Evolutionary conservation across 2,329 filamentous ascomycete genomes (phyloP).

Genomic region (Colletotrichum limetticola): DNA sequence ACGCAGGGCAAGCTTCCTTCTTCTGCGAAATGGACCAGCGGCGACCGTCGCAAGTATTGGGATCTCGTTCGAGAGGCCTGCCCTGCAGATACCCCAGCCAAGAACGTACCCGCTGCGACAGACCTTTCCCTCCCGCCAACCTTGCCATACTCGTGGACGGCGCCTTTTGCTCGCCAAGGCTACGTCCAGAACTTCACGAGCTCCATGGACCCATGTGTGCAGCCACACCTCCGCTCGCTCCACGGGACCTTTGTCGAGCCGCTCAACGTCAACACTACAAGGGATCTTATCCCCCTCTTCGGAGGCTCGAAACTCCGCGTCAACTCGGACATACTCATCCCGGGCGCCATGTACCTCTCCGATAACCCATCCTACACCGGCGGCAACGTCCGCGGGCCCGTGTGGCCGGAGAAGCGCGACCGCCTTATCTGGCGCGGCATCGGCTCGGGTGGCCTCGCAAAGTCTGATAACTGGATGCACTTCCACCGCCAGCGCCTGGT

Average conservation of each 20-base stretch:
- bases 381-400: conserved; percentile 62
- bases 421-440: conserved; percentile 72
- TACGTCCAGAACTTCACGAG: conserved; percentile 68
- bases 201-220: conserved; percentile 68
- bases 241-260: conserved; percentile 69
- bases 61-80: conserved; percentile 66
- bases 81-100: conserved; percentile 62
- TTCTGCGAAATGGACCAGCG: conserved; percentile 24
- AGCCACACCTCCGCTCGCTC: conserved; percentile 60
- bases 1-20: conserved; percentile 46
- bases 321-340: conserved; percentile 73
- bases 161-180: conserved; percentile 54
- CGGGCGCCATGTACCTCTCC: conserved; percentile 72
- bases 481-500: conserved; percentile 80
- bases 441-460: conserved; percentile 67
- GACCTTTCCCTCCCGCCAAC: conserved; percentile 45
- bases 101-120: conserved; percentile 45
- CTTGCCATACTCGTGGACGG: conserved; percentile 47
- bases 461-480: conserved; percentile 69
- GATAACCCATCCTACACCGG: conserved; percentile 69
- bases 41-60: conserved; percentile 59
- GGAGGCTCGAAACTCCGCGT: conserved; percentile 70
- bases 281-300: conserved; percentile 69
- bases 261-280: conserved; percentile 60
- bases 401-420: conserved; percentile 68